Conservation (phyloP, 1,284 basidiomycete species). For the Chalciporus sp. region DNA sequence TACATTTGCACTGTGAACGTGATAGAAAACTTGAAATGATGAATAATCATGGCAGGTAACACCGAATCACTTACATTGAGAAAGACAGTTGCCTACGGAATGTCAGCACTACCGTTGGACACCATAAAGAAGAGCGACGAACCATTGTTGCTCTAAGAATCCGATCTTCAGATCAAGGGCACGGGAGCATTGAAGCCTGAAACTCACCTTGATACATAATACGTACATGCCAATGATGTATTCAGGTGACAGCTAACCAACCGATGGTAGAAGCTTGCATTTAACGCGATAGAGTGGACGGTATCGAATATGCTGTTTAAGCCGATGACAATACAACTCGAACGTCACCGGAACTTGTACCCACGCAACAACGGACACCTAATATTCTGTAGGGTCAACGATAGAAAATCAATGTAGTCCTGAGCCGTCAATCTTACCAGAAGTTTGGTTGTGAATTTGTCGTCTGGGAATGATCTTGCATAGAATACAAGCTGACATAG, state of each 20-base stretch:
- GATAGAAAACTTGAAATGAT: constrained; percentile 2
- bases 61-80: neutral
- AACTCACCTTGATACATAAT: constrained; percentile 1
- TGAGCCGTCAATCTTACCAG: constrained; percentile 4
- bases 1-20: constrained; percentile 16
- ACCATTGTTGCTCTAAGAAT: neutral
- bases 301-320: constrained; percentile 3
- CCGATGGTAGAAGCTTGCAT: neutral
- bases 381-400: too few relatives aligned
- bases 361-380: constrained; percentile 7
- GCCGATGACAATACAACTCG: too few relatives aligned
- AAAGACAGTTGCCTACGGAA: neutral
- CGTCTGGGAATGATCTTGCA: constrained; percentile 6
- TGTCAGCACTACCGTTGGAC: neutral
- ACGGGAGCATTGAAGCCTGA: neutral
- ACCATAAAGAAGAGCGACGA: neutral
- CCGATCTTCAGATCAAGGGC: neutral
- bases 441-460: constrained; percentile 6
- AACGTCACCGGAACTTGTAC: neutral
- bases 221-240: neutral
- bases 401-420: too few relatives aligned
- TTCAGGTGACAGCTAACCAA: neutral
- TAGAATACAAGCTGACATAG: constrained; percentile 13
- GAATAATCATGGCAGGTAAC: neutral
- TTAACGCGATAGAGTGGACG: neutral